phyloP scores from a whole-genome alignment of 345 rosid genomes.

The Eucalyptus microcorys region DNA sequence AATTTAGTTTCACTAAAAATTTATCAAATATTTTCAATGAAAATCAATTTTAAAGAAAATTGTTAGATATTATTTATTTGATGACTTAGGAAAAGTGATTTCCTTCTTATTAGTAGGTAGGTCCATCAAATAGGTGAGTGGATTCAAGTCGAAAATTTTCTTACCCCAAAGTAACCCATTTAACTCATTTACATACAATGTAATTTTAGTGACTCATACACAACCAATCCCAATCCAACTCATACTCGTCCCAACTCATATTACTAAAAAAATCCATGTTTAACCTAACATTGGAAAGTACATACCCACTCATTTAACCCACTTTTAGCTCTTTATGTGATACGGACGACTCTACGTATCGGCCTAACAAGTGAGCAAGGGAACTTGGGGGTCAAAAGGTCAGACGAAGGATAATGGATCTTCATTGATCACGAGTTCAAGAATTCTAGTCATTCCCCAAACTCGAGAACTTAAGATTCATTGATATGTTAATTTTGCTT shows the following conservation, averaged over 20 bases:
- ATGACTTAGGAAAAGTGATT: neutral
- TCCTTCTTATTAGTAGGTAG: fast-evolving
- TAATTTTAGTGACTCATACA: neutral
- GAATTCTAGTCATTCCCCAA: neutral
- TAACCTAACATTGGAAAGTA: no score
- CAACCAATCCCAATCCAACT: fast-evolving
- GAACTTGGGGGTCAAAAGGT: no score
- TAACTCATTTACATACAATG: no score
- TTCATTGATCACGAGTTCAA: neutral
- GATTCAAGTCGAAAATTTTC: neutral
- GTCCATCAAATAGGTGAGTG: fast-evolving
- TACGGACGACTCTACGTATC: fast-evolving
- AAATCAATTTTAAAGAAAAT: neutral
- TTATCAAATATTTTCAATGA: neutral
- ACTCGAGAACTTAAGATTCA: neutral
- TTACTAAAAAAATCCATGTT: neutral
- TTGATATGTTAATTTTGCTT: neutral
- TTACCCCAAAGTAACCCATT: fast-evolving
- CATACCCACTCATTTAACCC: neutral
- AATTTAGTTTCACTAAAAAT: no score
- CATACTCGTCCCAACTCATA: fast-evolving
- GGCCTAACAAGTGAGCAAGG: fast-evolving
- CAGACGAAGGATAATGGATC: neutral
- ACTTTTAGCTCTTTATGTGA: neutral
- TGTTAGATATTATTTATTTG: neutral